Conservation (phyloP, 805 yeast species). For the Metschnikowia kofuensis region DNA sequence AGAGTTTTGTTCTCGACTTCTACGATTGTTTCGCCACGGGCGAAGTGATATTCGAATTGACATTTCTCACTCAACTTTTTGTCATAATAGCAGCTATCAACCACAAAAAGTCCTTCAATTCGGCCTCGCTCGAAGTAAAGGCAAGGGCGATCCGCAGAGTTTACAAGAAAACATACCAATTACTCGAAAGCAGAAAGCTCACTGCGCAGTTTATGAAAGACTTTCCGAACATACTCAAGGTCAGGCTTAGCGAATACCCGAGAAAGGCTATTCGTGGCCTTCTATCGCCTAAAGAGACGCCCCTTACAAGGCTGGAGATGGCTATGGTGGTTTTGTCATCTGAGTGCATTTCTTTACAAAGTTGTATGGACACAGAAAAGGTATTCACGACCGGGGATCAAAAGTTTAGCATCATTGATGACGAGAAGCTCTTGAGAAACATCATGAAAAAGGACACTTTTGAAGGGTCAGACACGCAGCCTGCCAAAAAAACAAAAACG, state of each 20-base stretch:
- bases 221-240: conserved; percentile 30
- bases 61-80: conserved; percentile 51
- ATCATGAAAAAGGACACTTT: conserved; percentile 47
- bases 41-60: conserved; percentile 58
- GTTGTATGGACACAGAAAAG: conserved; percentile 31
- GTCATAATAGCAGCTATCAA: conserved; percentile 32
- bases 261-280: conserved; percentile 18
- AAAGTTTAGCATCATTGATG: conserved; percentile 48
- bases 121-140: conserved; percentile 22
- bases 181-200: conserved; percentile 49
- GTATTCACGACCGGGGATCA: conserved; percentile 23
- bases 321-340: conserved; percentile 55
- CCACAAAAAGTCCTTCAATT: conserved; percentile 22
- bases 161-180: conserved; percentile 58
- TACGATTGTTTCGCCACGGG: conserved; percentile 62
- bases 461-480: conserved; percentile 15
- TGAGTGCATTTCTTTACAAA: conserved; percentile 51
- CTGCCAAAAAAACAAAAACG: conserved; percentile 18
- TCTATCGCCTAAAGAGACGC: not conserved
- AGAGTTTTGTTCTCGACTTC: conserved; percentile 46
- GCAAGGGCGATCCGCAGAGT: conserved; percentile 42
- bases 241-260: conserved; percentile 50
- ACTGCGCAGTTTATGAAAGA: conserved; percentile 37
- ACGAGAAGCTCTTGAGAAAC: conserved; percentile 57
- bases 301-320: conserved; percentile 35